A percentile compares a stretch with the other conserved stretches of the same genome.
Conservation (phyloP, 2,329 filamentous ascomycete genomes). For the Ophiocordyceps australis region DNA sequence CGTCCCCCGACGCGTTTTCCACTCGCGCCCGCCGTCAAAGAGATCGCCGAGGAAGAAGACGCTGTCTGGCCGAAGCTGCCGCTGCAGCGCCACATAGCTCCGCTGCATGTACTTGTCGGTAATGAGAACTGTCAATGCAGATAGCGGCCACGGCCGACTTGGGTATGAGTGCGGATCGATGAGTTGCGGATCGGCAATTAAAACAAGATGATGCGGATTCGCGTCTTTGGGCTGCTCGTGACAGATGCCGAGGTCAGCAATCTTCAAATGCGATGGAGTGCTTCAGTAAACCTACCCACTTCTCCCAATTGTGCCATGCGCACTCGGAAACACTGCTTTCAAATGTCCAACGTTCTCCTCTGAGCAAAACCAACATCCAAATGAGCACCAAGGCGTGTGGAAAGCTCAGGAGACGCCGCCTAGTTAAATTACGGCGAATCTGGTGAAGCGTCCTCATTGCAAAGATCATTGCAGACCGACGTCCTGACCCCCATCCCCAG, state of each 20-base stretch:
- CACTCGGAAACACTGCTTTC: slow-evolving; percentile 52
- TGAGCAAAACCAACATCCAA: slow-evolving; percentile 65
- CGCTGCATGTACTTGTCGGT: slow-evolving; percentile 84
- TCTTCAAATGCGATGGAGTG: background rate
- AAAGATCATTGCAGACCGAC: slow-evolving; percentile 13
- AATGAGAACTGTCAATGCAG: slow-evolving; percentile 34
- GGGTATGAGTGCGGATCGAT: slow-evolving; percentile 93
- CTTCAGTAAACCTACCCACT: slow-evolving; percentile 47
- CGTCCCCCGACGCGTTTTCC: slow-evolving; percentile 52
- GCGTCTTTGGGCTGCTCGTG: slow-evolving; percentile 49
- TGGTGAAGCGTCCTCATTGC: slow-evolving; percentile 10
- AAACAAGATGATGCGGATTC: slow-evolving; percentile 64
- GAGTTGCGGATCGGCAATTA: slow-evolving; percentile 81
- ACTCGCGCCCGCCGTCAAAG: slow-evolving; percentile 91
- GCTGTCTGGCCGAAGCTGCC: slow-evolving; percentile 63
- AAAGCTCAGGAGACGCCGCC: slow-evolving; percentile 37
- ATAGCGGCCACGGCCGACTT: slow-evolving; percentile 47
- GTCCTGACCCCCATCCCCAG: slow-evolving; percentile 24
- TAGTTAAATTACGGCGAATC: slow-evolving; percentile 23
- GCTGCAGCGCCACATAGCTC: slow-evolving; percentile 63
- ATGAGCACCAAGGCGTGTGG: slow-evolving; percentile 49
- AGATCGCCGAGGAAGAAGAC: slow-evolving; percentile 85
- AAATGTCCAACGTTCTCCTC: slow-evolving; percentile 73
- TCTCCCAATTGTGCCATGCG: slow-evolving; percentile 76
- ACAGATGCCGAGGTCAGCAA: slow-evolving; percentile 1